Base-by-base conservation (phyloP, 768 basidiomycete species). In the Pisolithus marmoratus region DNA sequence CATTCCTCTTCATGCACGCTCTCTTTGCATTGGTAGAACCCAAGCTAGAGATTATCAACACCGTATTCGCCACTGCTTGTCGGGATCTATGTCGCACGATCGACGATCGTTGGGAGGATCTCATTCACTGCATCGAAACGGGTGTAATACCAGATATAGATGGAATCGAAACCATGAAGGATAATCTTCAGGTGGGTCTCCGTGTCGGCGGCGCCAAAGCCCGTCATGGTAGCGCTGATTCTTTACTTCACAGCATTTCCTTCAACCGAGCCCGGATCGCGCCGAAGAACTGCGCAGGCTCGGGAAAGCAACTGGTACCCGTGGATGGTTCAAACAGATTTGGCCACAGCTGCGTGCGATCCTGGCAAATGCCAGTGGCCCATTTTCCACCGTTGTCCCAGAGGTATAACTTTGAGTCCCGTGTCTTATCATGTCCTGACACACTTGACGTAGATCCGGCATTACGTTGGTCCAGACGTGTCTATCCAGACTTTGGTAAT, bases 1-100 rank as follows among this genome's bases (percentile, higher is more conserved):
- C 63, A 2, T 63, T 57, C 46, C 53, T 65, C 9, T 58, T 60
- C 31, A 51, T 54, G 47, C 64, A 62, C 46, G 58, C 45, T 4
- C 45, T 65, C 5, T 65, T 60, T 12, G 57, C 58, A 5, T 49
- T 62, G 36, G 52, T 56, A 8, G 57, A 63, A 50, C 57, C 56
- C 11, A 41, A 53, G 37, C 40, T 61, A 9, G 57, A 54, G 29
- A 41, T 56, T 12, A 57, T 64, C 45, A 57, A 57, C 9, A 53
- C 57, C 1, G 56, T 62, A 51, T 64, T 64, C 40, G 49, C 46
- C 1, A 60, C 63, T 2, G 26, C 56, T 11, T 60, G 64, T 40
- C 48, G 54, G 20, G 56, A 64, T 34, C 52, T 65, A 29, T 62
- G 54, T 19, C 54, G 49, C 8, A 22, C 44, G 19, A 53, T 62